A percentile compares a stretch with the other conserved stretches of the same genome.
phyloP scores from a whole-genome alignment of 2,329 filamentous ascomycete genomes.

The Colletotrichum magnum region DNA sequence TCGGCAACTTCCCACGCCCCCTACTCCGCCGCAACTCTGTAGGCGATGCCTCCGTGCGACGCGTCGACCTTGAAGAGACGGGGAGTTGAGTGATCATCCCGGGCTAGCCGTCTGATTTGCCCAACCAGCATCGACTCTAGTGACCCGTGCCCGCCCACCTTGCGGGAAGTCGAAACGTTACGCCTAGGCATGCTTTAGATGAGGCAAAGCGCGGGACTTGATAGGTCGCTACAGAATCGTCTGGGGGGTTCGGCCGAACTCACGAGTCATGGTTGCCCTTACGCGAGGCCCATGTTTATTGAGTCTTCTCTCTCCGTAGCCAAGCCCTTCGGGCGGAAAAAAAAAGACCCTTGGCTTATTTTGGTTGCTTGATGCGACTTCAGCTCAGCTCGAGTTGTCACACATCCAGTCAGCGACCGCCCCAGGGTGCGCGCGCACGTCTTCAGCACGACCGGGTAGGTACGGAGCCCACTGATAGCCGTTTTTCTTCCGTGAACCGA shows the following conservation, averaged over 20 bases:
- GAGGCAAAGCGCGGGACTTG: not conserved
- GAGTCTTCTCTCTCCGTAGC: not conserved
- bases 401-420: too few species aligned
- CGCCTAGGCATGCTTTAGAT: not conserved
- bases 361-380: not conserved
- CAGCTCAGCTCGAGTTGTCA: not conserved
- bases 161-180: conserved; percentile 4
- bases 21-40: not conserved
- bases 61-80: not conserved
- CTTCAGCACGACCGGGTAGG: not conserved
- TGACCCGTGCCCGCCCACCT: not conserved
- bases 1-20: not conserved
- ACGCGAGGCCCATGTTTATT: not conserved
- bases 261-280: conserved; percentile 22
- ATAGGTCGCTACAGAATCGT: conserved; percentile 24
- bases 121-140: not conserved
- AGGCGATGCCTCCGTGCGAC: not conserved
- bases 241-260: not conserved
- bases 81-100: not conserved
- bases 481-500: not conserved
- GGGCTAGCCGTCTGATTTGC: not conserved
- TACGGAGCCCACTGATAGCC: not conserved
- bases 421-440: conserved; percentile 3
- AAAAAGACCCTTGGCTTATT: conserved; percentile 11
- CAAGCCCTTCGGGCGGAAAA: not conserved